These are phyloP conservation scores for Colletotrichum sp. DNA, from an alignment of 2,329 filamentous ascomycete genomes.

Conservation along the genomic window DNA sequence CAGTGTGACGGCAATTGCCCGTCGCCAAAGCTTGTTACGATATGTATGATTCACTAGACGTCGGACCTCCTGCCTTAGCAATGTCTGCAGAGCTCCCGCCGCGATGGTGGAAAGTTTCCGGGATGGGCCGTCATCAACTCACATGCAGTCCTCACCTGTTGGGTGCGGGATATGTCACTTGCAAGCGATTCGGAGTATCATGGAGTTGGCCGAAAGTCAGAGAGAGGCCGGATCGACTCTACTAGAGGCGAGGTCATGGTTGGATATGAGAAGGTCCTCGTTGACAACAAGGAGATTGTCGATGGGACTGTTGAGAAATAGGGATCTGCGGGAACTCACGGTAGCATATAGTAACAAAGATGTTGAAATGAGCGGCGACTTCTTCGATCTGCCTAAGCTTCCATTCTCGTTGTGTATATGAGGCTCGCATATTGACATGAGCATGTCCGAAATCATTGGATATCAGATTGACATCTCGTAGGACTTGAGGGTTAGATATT, in stretches of 20 bases:
- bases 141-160: fast-evolving
- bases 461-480: neutral
- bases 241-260: fast-evolving
- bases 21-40: fast-evolving
- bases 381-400: neutral
- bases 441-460: neutral
- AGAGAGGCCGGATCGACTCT: fast-evolving
- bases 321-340: fast-evolving
- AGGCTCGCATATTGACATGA: neutral
- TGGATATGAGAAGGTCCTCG: neutral
- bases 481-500: neutral
- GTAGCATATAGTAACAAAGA: neutral
- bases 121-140: neutral
- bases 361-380: neutral
- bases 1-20: fast-evolving
- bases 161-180: fast-evolving
- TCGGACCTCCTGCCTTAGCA: fast-evolving
- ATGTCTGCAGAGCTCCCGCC: neutral
- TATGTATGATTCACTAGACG: fast-evolving
- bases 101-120: neutral
- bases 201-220: fast-evolving
- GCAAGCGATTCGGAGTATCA: neutral
- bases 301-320: fast-evolving
- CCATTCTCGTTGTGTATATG: neutral
- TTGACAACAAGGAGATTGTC: neutral